Evolutionary conservation across 345 rosid species (phyloP).

Genomic region (Eucalyptus victrix): DNA sequence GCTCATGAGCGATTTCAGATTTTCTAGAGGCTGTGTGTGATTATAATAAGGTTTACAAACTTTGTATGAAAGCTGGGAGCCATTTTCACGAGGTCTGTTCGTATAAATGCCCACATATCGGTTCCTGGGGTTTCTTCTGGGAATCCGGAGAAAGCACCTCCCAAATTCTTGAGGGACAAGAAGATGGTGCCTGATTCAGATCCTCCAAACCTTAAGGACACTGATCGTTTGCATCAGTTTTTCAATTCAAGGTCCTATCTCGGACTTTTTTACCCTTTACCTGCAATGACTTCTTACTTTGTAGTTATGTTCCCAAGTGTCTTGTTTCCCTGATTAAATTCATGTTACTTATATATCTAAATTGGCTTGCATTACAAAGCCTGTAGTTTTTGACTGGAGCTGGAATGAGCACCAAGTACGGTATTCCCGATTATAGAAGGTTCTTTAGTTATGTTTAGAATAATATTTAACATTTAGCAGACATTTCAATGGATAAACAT

Average conservation of each 20-base stretch:
- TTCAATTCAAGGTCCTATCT: conserved; percentile 45
- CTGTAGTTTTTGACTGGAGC: conserved; percentile 77
- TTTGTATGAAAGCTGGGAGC: conserved; percentile 2
- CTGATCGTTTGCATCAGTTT: conserved; percentile 41
- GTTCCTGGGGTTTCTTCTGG: conserved; percentile 27
- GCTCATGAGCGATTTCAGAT: not conserved
- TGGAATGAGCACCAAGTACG: conserved; percentile 78
- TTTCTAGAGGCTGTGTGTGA: conserved; percentile 1
- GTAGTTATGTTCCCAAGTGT: not conserved
- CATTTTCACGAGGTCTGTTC: conserved; percentile 15
- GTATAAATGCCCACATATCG: conserved; percentile 39
- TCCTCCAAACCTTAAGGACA: conserved; percentile 53
- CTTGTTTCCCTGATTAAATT: not conserved
- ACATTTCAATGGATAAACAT: not conserved
- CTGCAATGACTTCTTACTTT: not conserved
- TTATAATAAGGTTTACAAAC: not conserved
- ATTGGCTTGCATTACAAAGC: conserved; percentile 32
- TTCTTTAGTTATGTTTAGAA: not conserved
- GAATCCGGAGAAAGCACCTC: conserved; percentile 9
- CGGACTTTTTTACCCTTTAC: not conserved
- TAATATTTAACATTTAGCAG: not conserved
- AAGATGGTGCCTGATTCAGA: conserved; percentile 64
- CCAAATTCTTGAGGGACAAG: conserved; percentile 29
- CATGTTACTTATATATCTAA: not conserved
- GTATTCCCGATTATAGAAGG: conserved; percentile 96